Percentiles rank a stretch among this genome's conserved stretches.
phyloP scores from a whole-genome alignment of 2,329 filamentous ascomycete species.

The Ophiostoma himal-ulmi region DNA sequence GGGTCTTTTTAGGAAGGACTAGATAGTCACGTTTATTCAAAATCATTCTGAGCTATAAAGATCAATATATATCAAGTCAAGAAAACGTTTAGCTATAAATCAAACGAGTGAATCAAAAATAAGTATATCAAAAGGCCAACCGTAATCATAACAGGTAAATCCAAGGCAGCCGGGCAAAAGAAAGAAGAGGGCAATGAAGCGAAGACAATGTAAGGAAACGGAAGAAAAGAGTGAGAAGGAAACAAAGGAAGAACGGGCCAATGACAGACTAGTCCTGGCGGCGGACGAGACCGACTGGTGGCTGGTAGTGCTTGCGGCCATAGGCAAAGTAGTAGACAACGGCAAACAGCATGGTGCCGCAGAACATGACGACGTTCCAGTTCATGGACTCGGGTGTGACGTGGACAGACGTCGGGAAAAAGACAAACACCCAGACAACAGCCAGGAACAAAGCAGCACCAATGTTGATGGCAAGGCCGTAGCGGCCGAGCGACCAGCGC shows the following conservation, averaged over 20 bases:
- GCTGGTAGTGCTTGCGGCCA: slow-evolving; percentile 28
- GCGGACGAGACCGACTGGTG: slow-evolving; percentile 27
- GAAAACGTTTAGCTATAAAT: background rate
- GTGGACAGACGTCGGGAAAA: slow-evolving; percentile 40
- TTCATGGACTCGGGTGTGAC: slow-evolving; percentile 43
- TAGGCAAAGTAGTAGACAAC: slow-evolving; percentile 36
- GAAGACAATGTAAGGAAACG: background rate
- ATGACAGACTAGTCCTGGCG: background rate
- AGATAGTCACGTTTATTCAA: background rate
- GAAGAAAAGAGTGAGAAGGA: background rate
- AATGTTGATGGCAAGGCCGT: slow-evolving; percentile 39
- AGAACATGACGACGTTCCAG: slow-evolving; percentile 45
- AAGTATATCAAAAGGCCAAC: background rate
- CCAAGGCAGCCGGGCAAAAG: background rate
- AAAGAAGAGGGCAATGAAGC: background rate
- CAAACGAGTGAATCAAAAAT: background rate
- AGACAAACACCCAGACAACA: slow-evolving; percentile 43
- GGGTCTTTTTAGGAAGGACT: background rate
- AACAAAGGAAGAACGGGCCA: too few relatives aligned
- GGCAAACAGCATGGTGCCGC: slow-evolving; percentile 36
- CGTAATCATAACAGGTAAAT: background rate
- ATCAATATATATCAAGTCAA: background rate
- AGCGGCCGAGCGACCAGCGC: slow-evolving; percentile 40
- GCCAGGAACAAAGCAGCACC: slow-evolving; percentile 42
- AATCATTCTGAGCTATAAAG: background rate